These are phyloP conservation scores for Aspergillus nidulans DNA, from an alignment of 495 filamentous ascomycete genomes.

Conservation along the genomic window DNA sequence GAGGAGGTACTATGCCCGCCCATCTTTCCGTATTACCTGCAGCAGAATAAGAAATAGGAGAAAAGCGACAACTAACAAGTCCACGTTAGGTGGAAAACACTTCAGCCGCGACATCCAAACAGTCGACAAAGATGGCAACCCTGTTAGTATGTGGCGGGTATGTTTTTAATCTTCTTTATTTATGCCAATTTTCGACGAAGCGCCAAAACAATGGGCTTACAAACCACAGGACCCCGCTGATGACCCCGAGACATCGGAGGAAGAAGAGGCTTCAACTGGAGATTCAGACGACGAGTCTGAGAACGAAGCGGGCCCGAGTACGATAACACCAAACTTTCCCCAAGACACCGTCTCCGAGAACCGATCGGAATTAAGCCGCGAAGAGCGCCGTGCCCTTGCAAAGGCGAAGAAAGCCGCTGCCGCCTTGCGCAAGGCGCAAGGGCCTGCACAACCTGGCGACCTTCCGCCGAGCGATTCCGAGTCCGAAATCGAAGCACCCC, in stretches of 20 bases:
- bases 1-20: slow-evolving; percentile 63
- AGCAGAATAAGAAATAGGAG: neutral
- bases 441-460: slow-evolving; percentile 71
- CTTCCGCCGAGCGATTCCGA: slow-evolving; percentile 68
- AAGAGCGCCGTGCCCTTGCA: slow-evolving; percentile 80
- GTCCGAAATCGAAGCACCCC: slow-evolving; percentile 52
- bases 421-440: slow-evolving; percentile 60
- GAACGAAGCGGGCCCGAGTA: slow-evolving; percentile 30
- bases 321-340: neutral
- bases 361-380: slow-evolving; percentile 60
- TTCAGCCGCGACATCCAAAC: slow-evolving; percentile 88
- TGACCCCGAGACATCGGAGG: slow-evolving; percentile 34
- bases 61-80: neutral
- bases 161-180: slow-evolving; percentile 16
- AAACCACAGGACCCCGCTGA: slow-evolving; percentile 44
- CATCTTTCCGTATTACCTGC: neutral
- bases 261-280: slow-evolving; percentile 40
- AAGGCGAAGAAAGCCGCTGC: slow-evolving; percentile 92
- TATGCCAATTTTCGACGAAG: neutral
- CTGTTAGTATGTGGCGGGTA: slow-evolving; percentile 72
- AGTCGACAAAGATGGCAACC: slow-evolving; percentile 77
- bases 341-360: neutral
- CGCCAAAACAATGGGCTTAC: neutral
- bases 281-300: slow-evolving; percentile 42
- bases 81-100: slow-evolving; percentile 73